These are phyloP conservation scores for Malassezia sp. DNA, from an alignment of 1,284 basidiomycete species.

Conservation along the genomic window DNA sequence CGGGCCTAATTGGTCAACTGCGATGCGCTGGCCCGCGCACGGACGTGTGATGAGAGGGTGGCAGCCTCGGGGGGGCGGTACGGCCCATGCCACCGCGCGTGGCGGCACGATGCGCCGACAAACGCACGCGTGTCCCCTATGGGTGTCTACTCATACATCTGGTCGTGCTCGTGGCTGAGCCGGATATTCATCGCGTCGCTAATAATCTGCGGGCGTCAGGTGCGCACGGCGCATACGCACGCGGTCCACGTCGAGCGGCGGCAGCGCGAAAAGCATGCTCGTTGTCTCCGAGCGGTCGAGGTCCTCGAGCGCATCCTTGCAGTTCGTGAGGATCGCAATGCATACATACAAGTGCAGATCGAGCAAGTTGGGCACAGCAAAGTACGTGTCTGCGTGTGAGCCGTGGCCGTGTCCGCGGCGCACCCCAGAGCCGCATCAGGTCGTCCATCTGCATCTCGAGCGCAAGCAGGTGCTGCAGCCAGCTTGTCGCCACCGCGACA, in stretches of 20 bases:
- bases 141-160: slow-evolving; percentile 8
- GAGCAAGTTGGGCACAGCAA: slow-evolving; percentile 38
- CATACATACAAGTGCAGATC: slow-evolving; percentile 47
- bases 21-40: too few relatives aligned
- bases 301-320: slow-evolving; percentile 46
- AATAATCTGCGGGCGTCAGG: slow-evolving; percentile 23
- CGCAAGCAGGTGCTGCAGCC: slow-evolving; percentile 43
- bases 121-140: too few relatives aligned
- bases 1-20: too few relatives aligned
- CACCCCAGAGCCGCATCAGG: slow-evolving; percentile 42
- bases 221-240: slow-evolving; percentile 18
- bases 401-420: slow-evolving; percentile 1
- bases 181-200: slow-evolving; percentile 45
- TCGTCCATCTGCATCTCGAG: slow-evolving; percentile 42
- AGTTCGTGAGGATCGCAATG: slow-evolving; percentile 45
- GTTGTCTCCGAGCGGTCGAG: slow-evolving; percentile 44
- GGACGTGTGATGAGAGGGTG: too few relatives aligned
- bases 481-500: slow-evolving; percentile 37
- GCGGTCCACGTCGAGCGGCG: slow-evolving; percentile 40
- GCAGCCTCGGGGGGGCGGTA: too few relatives aligned
- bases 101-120: too few relatives aligned
- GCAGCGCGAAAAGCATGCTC: slow-evolving; percentile 44
- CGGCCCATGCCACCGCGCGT: too few relatives aligned
- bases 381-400: slow-evolving; percentile 36
- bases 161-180: slow-evolving; percentile 30